Percentiles rank a stretch among this genome's conserved stretches.
These are phyloP conservation scores for Beauveria rudraprayagi DNA, from an alignment of 2,329 filamentous ascomycete genomes.

Conservation along the genomic window DNA sequence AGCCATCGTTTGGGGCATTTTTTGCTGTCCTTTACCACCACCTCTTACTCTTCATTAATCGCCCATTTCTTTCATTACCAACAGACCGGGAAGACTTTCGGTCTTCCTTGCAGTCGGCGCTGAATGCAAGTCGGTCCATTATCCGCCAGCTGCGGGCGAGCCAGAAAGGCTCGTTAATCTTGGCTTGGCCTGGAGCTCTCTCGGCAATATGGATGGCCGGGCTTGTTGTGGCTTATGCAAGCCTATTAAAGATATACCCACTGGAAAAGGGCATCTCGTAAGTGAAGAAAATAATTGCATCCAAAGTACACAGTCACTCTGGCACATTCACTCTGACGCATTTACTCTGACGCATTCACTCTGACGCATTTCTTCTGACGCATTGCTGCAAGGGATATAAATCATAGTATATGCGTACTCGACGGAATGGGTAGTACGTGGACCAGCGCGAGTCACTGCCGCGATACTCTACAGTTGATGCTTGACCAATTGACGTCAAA, in stretches of 20 bases:
- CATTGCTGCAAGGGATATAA: background rate
- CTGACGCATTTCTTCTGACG: background rate
- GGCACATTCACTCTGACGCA: too few relatives aligned
- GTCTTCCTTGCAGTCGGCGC: conserved; percentile 22
- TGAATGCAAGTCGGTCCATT: conserved; percentile 22
- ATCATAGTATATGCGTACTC: background rate
- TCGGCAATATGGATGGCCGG: conserved; percentile 30
- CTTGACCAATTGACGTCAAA: background rate
- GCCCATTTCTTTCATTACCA: conserved; percentile 27
- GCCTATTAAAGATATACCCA: conserved; percentile 22
- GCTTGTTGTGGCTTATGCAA: conserved; percentile 27
- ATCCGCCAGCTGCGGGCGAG: conserved; percentile 18
- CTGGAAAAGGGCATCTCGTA: conserved; percentile 14
- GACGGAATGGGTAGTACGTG: background rate
- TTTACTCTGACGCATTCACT: background rate
- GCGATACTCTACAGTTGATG: background rate
- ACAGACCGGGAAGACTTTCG: conserved; percentile 20
- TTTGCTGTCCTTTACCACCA: conserved; percentile 26
- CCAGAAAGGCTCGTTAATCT: conserved; percentile 13
- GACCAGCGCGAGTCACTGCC: background rate
- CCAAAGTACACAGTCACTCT: background rate
- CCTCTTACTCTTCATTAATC: conserved; percentile 24
- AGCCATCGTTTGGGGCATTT: conserved; percentile 15
- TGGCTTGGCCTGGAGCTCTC: conserved; percentile 28
- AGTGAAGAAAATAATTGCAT: conserved; percentile 1